These are phyloP conservation scores for Trametes gibbosa DNA, from an alignment of 768 basidiomycete species.

Conservation along the genomic window DNA sequence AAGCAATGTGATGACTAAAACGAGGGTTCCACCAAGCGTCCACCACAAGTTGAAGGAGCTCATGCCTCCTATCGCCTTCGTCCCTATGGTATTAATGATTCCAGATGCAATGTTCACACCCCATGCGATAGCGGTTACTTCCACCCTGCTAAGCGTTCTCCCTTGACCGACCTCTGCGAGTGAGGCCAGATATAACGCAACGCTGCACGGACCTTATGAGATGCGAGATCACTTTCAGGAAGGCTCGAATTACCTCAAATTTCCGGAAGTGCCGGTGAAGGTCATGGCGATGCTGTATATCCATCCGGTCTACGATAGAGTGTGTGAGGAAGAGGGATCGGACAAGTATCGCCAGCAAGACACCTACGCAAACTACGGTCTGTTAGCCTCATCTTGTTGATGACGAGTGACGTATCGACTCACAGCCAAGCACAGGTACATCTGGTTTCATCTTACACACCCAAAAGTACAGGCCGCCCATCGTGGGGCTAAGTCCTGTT, in stretches of 20 bases:
- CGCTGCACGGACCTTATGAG: conserved; percentile 27
- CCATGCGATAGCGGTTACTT: conserved; percentile 55
- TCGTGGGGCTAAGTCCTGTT: conserved; percentile 40
- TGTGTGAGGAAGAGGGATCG: conserved; percentile 12
- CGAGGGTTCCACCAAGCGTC: conserved; percentile 57
- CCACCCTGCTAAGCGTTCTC: conserved; percentile 43
- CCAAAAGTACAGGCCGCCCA: conserved; percentile 64
- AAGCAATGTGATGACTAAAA: conserved; percentile 54
- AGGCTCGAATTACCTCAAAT: conserved; percentile 39
- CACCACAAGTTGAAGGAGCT: conserved; percentile 58
- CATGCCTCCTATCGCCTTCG: conserved; percentile 54
- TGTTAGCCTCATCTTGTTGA: neutral
- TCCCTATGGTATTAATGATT: conserved; percentile 53
- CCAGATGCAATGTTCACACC: conserved; percentile 54
- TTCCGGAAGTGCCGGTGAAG: conserved; percentile 58
- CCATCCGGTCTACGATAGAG: conserved; percentile 46
- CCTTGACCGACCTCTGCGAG: conserved; percentile 48
- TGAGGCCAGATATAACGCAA: conserved; percentile 55
- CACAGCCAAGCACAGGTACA: conserved; percentile 50
- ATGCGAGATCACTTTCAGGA: too few species aligned
- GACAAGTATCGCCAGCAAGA: neutral
- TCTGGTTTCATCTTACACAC: conserved; percentile 60
- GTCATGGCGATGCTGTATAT: conserved; percentile 60
- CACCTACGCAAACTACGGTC: conserved; percentile 16
- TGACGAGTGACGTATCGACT: conserved; percentile 15